Base-by-base conservation (phyloP, 306 rosid genomes). In the Casuarina glauca region DNA sequence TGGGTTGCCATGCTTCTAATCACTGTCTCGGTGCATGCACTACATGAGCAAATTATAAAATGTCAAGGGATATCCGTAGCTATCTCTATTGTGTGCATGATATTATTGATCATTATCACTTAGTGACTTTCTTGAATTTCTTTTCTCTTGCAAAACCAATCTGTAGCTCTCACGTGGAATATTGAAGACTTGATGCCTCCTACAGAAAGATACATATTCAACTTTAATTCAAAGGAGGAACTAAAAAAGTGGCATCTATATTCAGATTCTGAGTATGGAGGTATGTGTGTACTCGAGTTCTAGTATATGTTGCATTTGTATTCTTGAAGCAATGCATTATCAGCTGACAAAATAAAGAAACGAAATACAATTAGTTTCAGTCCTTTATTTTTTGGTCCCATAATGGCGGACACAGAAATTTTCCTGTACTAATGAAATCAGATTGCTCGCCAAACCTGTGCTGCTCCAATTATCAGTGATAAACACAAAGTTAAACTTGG, bases 211-310 rank as follows among this genome's bases (percentile, higher is more conserved):
- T 80, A 66, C 55, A 87, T 95, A 76, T 89, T 91, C 87, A 89
- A 74, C 72, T 95, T 95, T 93, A 85, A 87, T 80, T 88, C 98
- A 5, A 89, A 88, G 87, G 83, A 89, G 10, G 97, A 95, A 78
- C 69, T 95, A 42, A 88, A 85, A 78, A 95, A 76, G 79, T 95
- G 98, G 98, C 97, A 95, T 84, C 83, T 95, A 41, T 95, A 92
- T 82, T 92, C 98, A 4, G 98, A 92, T 84, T 89, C 97, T 53
- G 98, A 95, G 82, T 92, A 84, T 75, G 97, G 97, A 87, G 97
- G 98, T 86, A 83, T 45, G 20, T 15, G 48, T 19, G 7, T 32
- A 43, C 42, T 55, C n/a, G 19, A 48, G 13, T 71, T 44, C 70
- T 45, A 50, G 48, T 57, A 55, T 72, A 13, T 26, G 49, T 13